A percentile compares a stretch with the other conserved stretches of the same genome.
These are phyloP conservation scores for Coemansia interrupta DNA, from an alignment of 192 early-diverging fungal species.

Conservation along the genomic window DNA sequence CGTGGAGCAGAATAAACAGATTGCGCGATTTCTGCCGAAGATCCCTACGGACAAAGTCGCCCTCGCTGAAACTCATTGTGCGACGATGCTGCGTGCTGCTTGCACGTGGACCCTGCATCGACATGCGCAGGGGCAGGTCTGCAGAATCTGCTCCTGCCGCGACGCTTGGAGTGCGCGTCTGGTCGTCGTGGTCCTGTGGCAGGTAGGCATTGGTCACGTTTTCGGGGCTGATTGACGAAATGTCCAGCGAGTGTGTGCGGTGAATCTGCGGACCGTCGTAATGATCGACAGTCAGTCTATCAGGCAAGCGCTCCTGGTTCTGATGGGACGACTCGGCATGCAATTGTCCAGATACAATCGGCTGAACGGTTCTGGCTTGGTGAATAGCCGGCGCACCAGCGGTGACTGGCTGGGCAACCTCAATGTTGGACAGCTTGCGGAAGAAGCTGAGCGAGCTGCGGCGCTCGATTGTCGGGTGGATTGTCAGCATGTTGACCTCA, in stretches of 20 bases:
- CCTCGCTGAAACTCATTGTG: constrained; percentile 29
- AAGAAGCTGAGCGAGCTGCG: constrained; percentile 35
- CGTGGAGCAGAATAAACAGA: constrained; percentile 78
- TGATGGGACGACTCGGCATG: background rate
- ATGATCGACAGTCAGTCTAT: background rate
- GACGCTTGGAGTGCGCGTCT: constrained; percentile 28
- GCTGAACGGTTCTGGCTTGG: constrained; percentile 12
- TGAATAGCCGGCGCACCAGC: constrained; percentile 14
- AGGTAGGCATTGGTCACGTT: constrained; percentile 47
- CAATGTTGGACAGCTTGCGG: constrained; percentile 29
- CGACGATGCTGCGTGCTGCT: constrained; percentile 20
- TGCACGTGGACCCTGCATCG: constrained; percentile 10
- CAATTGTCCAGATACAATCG: background rate
- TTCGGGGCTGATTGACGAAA: constrained; percentile 30
- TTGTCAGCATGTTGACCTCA: constrained; percentile 17
- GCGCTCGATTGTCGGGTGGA: constrained; percentile 20
- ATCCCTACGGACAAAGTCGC: constrained; percentile 18
- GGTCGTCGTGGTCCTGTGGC: constrained; percentile 31
- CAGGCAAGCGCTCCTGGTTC: background rate
- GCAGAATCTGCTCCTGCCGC: constrained; percentile 1
- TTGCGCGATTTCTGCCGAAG: constrained; percentile 60
- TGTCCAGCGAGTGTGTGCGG: constrained; percentile 4
- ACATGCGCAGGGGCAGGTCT: background rate
- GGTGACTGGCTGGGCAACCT: background rate
- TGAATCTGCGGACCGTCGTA: constrained; percentile 2